Evolutionary conservation across 2,329 filamentous ascomycete genomes (phyloP), one percentile per base, ranked within the genome.

Genomic region (Monosporascus cannonballus): DNA sequence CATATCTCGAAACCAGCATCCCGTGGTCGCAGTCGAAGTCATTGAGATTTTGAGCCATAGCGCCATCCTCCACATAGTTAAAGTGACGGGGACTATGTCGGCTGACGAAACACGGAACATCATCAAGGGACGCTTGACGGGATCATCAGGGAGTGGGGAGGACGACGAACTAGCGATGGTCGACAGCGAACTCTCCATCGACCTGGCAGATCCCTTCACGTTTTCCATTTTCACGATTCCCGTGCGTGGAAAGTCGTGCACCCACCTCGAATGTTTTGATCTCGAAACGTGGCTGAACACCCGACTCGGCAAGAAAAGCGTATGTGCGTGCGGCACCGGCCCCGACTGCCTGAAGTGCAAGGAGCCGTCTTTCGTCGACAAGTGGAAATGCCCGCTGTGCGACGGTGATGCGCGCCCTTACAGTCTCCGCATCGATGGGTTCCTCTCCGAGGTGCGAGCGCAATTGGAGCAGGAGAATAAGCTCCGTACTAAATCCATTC

Each of bases 301-400:
- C 5, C 83, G 89, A 42, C 74, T 76, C 5, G 70, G 71, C 15
- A 78, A 77, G 55, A 66, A 70, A 24, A 59, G 62, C 14, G 6
- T 46, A 24, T 59, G 58, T 24, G 61, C 59, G 30, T 77, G 73
- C 59, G 60, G 64, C 48, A 66, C 74, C 49, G 53, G 60, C 22
- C 50, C 67, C 48, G 60, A 66, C 39, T 76, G 77, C 51, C 53
- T 55, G 11, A 52, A 37, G 1, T 77, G 73, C 11, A 65, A 60
- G 45, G 77, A 85, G 59, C 82, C 80, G 8, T 77, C 76, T 1
- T 71, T 79, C 51, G 74, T 81, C 0, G 89, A 94, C 62, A 81
- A 82, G 50, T 96, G 92, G 91, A 86, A 81, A 57, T 99, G 94
- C 62, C 94, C 94, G 0, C 83, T 96, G 30, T 97, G 93, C 68